Percentiles rank a stretch among this genome's conserved stretches.
Evolutionary conservation across 495 filamentous ascomycete genomes (phyloP).

Genomic region (Penicillium subrubescens): DNA sequence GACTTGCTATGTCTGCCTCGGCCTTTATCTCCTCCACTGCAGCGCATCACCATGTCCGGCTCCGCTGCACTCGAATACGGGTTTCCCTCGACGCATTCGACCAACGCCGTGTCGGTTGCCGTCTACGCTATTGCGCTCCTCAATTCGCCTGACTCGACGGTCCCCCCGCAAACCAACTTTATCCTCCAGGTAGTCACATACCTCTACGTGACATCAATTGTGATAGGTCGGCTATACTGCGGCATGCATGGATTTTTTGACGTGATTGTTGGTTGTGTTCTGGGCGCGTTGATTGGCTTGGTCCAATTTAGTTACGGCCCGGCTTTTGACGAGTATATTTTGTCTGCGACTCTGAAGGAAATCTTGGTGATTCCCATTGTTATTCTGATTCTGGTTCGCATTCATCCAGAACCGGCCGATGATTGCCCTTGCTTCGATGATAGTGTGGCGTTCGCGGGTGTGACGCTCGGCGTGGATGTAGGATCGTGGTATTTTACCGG

Average conservation of each 20-base stretch:
- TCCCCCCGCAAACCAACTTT: constrained; percentile 53
- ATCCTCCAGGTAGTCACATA: constrained; percentile 68
- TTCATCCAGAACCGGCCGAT: constrained; percentile 95
- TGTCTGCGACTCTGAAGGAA: constrained; percentile 48
- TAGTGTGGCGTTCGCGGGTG: constrained; percentile 88
- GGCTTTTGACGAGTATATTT: constrained; percentile 65
- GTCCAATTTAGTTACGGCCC: constrained; percentile 73
- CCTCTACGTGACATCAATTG: constrained; percentile 85
- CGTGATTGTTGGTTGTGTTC: constrained; percentile 71
- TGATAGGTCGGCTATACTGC: constrained; percentile 89
- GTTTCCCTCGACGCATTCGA: constrained; percentile 95
- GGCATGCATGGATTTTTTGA: constrained; percentile 99
- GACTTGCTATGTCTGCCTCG: constrained; percentile 94
- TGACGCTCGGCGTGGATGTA: constrained; percentile 76
- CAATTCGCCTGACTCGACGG: constrained; percentile 52
- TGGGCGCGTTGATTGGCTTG: constrained; percentile 69
- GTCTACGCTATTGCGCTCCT: constrained; percentile 77
- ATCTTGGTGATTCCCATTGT: constrained; percentile 61
- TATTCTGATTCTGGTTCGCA: constrained; percentile 74
- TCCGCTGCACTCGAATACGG: constrained; percentile 94
- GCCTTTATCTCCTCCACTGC: constrained; percentile 88
- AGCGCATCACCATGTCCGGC: constrained; percentile 95
- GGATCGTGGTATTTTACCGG: constrained; percentile 79
- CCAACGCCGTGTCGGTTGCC: constrained; percentile 93
- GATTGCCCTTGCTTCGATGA: constrained; percentile 98